Conservation (phyloP, 768 basidiomycete genomes). For the Phanerodontia chrysosporium region DNA sequence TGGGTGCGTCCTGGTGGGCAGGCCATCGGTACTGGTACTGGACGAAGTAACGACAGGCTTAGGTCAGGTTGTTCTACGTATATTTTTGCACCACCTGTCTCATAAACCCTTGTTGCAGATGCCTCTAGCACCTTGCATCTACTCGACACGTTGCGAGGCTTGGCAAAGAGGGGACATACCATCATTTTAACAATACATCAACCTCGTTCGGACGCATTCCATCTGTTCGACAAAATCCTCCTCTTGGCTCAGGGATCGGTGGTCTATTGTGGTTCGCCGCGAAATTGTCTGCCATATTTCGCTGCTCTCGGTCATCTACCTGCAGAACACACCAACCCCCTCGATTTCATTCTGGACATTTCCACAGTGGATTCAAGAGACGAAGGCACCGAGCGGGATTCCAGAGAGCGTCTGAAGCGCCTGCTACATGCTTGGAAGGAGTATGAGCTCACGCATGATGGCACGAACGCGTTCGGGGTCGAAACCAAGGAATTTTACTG, state of each 20-base stretch:
- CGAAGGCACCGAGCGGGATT: constrained; percentile 31
- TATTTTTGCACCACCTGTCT: too few species aligned
- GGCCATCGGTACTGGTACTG: constrained; percentile 39
- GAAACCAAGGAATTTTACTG: background rate
- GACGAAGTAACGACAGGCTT: constrained; percentile 29
- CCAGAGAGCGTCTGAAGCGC: constrained; percentile 12
- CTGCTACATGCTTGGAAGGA: background rate
- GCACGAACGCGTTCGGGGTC: background rate
- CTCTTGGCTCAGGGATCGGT: constrained; percentile 38
- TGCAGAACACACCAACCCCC: constrained; percentile 35
- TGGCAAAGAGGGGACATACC: constrained; percentile 28
- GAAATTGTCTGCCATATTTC: constrained; percentile 34
- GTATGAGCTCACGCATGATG: background rate
- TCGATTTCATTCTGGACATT: constrained; percentile 40
- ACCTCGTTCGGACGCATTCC: constrained; percentile 40
- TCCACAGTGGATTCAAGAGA: constrained; percentile 34
- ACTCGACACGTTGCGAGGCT: constrained; percentile 19
- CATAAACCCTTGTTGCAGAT: too few species aligned
- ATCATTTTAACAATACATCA: constrained; percentile 43
- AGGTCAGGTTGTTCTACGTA: constrained; percentile 9
- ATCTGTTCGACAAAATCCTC: constrained; percentile 38
- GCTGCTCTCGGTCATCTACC: constrained; percentile 26
- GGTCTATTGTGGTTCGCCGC: constrained; percentile 34
- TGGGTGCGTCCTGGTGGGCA: constrained; percentile 39
- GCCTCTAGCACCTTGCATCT: constrained; percentile 25